Base-by-base conservation (phyloP, 2,329 filamentous ascomycete species). In the Thielaviopsis ethacetica region DNA sequence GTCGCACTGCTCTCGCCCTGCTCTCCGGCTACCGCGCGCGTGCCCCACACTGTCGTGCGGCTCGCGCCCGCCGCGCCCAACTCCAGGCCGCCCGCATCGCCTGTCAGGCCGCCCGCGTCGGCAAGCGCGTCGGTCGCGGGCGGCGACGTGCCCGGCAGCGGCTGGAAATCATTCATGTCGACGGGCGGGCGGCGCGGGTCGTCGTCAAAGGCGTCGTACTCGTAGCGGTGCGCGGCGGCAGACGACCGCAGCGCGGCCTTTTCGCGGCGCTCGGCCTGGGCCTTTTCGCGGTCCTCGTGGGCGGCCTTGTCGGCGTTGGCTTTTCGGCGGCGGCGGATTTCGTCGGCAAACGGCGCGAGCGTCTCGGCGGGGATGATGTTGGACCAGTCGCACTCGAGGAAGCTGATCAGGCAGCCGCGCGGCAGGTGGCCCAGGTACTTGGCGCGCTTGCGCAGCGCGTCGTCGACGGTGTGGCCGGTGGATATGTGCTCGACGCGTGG, bases 311-410 rank as follows among this genome's bases (percentile, higher is more conserved):
- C 91, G 5, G 77, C 76, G 65, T 94, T 90, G 58, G 80, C 79
- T 69, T 85, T 89, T 59, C 89, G 78, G 57, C 91, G 79, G 59
- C 81, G 79, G 63, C 88, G 86, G 57, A 93, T 85, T 61, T 95
- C 89, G 0, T 76, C 72, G n/a, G 78, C 75, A 70, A 95, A 96
- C 1, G 78, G 77, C 47, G 82, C 82, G n/a, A 96, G 74, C 3
- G 88, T 79, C 56, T 88, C 84, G 0, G 83, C 76, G 2, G 83
- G 78, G 5, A 96, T 87, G 44, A 93, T 87, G 64, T 95, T 90
- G 2, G 88, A 90, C 91, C 91, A 96, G 69, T 96, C 90, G 67
- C 91, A 96, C 71, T 96, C 91, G 1, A 96, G 71, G 66, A 95
- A 95, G 64, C 79, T 89, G 50, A 96, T 87, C 64, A 95, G 85